Conservation (phyloP, 1,284 basidiomycete species). For the Sanghuangporus sanghuang region DNA sequence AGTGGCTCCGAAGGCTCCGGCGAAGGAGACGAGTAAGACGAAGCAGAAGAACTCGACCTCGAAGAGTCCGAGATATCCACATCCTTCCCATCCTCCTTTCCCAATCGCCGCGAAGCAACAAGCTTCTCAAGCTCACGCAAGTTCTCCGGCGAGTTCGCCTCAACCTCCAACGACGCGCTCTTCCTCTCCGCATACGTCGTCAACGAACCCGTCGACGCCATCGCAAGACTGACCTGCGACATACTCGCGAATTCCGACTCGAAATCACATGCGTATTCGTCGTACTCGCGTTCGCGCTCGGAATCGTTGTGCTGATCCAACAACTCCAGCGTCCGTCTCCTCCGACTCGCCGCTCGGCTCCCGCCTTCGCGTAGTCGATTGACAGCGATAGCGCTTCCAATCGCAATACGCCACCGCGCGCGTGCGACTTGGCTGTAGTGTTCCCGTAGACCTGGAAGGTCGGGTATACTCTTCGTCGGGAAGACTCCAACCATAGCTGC, state of each 20-base stretch:
- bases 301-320: background rate
- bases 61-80: background rate
- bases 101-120: background rate
- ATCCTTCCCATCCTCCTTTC: background rate
- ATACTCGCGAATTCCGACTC: background rate
- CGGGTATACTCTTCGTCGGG: background rate
- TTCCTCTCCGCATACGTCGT: background rate
- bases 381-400: conserved; percentile 56
- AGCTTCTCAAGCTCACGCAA: background rate
- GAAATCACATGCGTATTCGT: background rate
- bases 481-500: background rate
- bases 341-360: conserved; percentile 16
- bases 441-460: conserved; percentile 54
- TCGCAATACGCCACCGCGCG: conserved; percentile 65
- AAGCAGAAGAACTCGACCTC: background rate
- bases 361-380: conserved; percentile 34
- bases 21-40: background rate
- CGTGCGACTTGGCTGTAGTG: conserved; percentile 60
- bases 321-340: background rate
- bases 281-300: background rate
- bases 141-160: background rate
- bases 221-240: background rate
- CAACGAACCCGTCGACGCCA: background rate
- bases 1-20: background rate
- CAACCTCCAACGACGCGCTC: background rate